These are phyloP conservation scores for Monosporozyma servazzii DNA, from an alignment of 805 yeast genomes.

Conservation along the genomic window DNA sequence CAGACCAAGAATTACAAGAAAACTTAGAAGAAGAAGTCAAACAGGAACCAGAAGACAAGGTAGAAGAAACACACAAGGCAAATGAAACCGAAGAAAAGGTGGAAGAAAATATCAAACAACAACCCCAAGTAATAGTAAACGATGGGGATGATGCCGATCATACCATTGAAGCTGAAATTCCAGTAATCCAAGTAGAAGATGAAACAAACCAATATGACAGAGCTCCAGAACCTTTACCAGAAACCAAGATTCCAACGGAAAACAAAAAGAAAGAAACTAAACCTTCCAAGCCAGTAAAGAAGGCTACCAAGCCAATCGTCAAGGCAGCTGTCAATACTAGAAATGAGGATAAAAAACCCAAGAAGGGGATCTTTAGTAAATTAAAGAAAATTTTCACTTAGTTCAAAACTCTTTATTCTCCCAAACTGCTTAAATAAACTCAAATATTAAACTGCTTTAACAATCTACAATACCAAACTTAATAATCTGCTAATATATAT, in stretches of 20 bases:
- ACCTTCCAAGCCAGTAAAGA: neutral
- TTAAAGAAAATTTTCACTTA: slow-evolving; percentile 15
- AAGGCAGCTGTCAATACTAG: slow-evolving; percentile 3
- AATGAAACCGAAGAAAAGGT: slow-evolving; percentile 1
- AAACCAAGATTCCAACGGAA: neutral
- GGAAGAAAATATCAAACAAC: neutral
- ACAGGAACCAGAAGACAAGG: neutral
- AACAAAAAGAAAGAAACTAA: slow-evolving; percentile 4
- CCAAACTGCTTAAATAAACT: too few relatives aligned
- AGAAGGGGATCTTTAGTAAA: slow-evolving; percentile 18
- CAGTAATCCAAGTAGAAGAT: neutral
- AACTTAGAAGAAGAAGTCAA: too few relatives aligned
- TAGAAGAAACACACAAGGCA: neutral
- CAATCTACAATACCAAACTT: neutral
- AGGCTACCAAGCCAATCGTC: slow-evolving; percentile 6
- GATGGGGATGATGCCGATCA: neutral
- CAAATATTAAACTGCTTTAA: too few relatives aligned
- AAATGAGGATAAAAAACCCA: slow-evolving; percentile 11
- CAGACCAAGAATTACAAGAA: too few relatives aligned
- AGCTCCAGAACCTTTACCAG: neutral
- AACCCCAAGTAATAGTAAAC: neutral
- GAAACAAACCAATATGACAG: neutral
- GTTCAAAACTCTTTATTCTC: neutral
- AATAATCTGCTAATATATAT: neutral
- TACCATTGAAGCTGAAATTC: neutral